Evolutionary conservation across 306 rosid genomes (phyloP).

Genomic region (Fragaria ananassa): DNA sequence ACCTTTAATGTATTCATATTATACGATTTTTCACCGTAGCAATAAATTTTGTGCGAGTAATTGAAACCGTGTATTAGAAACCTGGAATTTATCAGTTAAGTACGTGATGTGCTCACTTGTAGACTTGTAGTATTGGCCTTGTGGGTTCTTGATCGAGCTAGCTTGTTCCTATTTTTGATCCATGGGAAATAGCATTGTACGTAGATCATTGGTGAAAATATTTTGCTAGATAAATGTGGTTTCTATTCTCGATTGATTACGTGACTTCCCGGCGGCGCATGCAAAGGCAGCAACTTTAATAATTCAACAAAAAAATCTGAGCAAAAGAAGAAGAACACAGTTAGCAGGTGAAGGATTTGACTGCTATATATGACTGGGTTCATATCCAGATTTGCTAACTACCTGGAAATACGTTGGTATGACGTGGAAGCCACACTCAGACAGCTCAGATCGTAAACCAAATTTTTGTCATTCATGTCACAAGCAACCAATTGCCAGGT

Average conservation of each 20-base stretch:
- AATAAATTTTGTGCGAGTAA: too few species aligned
- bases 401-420: constrained; percentile 4
- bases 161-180: too few species aligned
- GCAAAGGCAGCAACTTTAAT: neutral
- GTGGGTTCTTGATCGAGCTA: too few species aligned
- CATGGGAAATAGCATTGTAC: neutral
- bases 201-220: neutral
- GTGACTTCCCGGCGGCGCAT: constrained; percentile 11
- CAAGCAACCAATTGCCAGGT: neutral
- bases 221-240: neutral
- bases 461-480: neutral
- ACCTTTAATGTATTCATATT: neutral
- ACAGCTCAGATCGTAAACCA: neutral
- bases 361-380: neutral
- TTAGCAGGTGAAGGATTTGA: neutral
- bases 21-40: too few species aligned
- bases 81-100: too few species aligned
- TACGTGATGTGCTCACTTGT: too few species aligned
- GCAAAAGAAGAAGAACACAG: neutral
- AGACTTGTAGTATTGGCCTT: too few species aligned
- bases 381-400: neutral
- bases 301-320: neutral
- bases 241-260: too few species aligned
- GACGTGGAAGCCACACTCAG: neutral
- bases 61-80: too few species aligned